Conservation (phyloP, 495 filamentous ascomycete species). For the Aspergillus affinis region DNA sequence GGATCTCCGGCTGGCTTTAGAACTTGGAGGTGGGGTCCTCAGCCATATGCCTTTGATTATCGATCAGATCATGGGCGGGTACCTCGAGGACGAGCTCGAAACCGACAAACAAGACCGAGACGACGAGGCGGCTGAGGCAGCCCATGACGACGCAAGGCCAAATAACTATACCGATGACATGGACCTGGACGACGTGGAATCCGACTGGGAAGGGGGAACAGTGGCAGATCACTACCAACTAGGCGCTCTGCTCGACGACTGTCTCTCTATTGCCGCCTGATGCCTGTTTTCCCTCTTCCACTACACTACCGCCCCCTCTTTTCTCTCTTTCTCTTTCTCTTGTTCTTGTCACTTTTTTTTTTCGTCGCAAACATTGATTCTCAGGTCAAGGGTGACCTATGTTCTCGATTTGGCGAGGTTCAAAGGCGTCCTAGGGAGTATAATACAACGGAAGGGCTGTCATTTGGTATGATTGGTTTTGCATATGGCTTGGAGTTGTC, state of each 20-base stretch:
- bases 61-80: slow-evolving; percentile 67
- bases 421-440: slow-evolving; percentile 26
- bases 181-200: slow-evolving; percentile 66
- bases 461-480: slow-evolving; percentile 14
- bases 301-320: slow-evolving; percentile 4
- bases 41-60: slow-evolving; percentile 74
- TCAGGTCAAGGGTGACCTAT: background rate
- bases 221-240: slow-evolving; percentile 60
- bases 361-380: background rate
- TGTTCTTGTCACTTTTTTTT: slow-evolving; percentile 11
- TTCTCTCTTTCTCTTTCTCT: slow-evolving; percentile 15
- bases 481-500: slow-evolving; percentile 21
- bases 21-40: slow-evolving; percentile 70
- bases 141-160: slow-evolving; percentile 39
- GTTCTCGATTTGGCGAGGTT: slow-evolving; percentile 11
- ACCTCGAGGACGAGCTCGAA: slow-evolving; percentile 77
- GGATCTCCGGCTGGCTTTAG: slow-evolving; percentile 74
- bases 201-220: slow-evolving; percentile 72
- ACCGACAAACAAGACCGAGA: slow-evolving; percentile 48
- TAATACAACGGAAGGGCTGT: slow-evolving; percentile 13
- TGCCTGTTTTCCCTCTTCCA: slow-evolving; percentile 11
- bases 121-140: slow-evolving; percentile 28
- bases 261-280: slow-evolving; percentile 51
- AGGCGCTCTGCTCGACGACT: slow-evolving; percentile 67
- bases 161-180: slow-evolving; percentile 48